These are phyloP conservation scores for Amylocystis lapponica DNA, from an alignment of 768 basidiomycete species.

Conservation along the genomic window DNA sequence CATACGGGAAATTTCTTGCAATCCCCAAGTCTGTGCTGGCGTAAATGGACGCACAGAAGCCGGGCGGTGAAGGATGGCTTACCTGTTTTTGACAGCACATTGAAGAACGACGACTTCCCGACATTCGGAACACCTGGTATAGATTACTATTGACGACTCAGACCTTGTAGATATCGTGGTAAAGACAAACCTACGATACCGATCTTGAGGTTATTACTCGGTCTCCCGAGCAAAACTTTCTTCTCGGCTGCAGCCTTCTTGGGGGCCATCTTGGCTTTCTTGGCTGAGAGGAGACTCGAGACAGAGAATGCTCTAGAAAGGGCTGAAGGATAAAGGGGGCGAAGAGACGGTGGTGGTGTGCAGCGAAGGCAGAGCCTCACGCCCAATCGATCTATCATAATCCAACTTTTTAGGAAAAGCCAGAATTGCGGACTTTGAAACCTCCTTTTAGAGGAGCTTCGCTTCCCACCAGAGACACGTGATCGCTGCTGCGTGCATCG, in stretches of 20 bases:
- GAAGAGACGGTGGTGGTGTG: conserved; percentile 1
- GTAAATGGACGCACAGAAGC: not conserved
- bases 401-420: not conserved
- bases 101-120: conserved; percentile 99
- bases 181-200: conserved; percentile 89
- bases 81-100: conserved; percentile 90
- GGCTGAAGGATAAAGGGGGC: conserved; percentile 3
- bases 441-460: not conserved
- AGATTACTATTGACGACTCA: not conserved
- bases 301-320: conserved; percentile 9
- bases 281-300: conserved; percentile 9
- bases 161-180: conserved; percentile 3
- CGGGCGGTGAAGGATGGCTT: conserved; percentile 17
- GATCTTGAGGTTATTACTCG: conserved; percentile 96
- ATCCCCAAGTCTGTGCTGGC: conserved; percentile 69
- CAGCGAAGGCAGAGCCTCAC: conserved; percentile 3
- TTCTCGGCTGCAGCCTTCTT: conserved; percentile 84
- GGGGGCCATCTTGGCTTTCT: conserved; percentile 80
- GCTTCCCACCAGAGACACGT: not conserved
- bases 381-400: conserved; percentile 9
- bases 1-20: conserved; percentile 97
- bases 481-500: not conserved
- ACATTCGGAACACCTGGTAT: conserved; percentile 87
- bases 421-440: conserved; percentile 8
- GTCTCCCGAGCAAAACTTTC: conserved; percentile 82